phyloP scores from a whole-genome alignment of 2,329 filamentous ascomycete species.

The Aspergillus hortae region DNA sequence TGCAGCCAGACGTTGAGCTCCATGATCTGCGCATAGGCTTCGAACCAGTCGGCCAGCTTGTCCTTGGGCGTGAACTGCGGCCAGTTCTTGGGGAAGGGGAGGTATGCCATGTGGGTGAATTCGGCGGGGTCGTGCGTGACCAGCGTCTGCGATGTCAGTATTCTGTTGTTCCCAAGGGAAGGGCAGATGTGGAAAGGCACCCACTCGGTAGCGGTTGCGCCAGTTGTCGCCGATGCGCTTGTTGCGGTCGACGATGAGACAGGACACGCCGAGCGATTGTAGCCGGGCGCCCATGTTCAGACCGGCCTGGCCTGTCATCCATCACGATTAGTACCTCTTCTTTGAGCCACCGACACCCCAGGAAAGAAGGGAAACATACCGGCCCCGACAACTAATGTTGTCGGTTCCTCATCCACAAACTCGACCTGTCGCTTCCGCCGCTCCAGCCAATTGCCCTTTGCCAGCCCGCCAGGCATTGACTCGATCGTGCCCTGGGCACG shows the following conservation, averaged over 20 bases:
- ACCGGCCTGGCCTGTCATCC: slow-evolving; percentile 38
- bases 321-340: background rate
- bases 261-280: slow-evolving; percentile 37
- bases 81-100: slow-evolving; percentile 42
- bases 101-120: slow-evolving; percentile 36
- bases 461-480: slow-evolving; percentile 29
- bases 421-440: slow-evolving; percentile 28
- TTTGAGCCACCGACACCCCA: background rate
- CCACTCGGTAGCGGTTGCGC: slow-evolving; percentile 47
- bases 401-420: slow-evolving; percentile 35
- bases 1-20: slow-evolving; percentile 47
- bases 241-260: slow-evolving; percentile 45
- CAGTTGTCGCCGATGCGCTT: slow-evolving; percentile 49
- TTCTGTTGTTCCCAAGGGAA: background rate
- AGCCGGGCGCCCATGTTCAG: slow-evolving; percentile 41
- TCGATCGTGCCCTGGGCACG: slow-evolving; percentile 34
- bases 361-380: slow-evolving; percentile 19
- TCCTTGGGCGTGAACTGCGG: slow-evolving; percentile 45
- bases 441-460: slow-evolving; percentile 37
- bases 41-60: slow-evolving; percentile 49
- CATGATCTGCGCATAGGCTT: slow-evolving; percentile 48
- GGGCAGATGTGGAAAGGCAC: background rate
- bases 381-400: slow-evolving; percentile 41
- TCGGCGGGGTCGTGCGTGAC: slow-evolving; percentile 41
- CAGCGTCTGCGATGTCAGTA: slow-evolving; percentile 23